Evolutionary conservation across 225 moss, liverwort and hornwort genomes (phyloP).

Genomic region (Marchantia paleacea): DNA sequence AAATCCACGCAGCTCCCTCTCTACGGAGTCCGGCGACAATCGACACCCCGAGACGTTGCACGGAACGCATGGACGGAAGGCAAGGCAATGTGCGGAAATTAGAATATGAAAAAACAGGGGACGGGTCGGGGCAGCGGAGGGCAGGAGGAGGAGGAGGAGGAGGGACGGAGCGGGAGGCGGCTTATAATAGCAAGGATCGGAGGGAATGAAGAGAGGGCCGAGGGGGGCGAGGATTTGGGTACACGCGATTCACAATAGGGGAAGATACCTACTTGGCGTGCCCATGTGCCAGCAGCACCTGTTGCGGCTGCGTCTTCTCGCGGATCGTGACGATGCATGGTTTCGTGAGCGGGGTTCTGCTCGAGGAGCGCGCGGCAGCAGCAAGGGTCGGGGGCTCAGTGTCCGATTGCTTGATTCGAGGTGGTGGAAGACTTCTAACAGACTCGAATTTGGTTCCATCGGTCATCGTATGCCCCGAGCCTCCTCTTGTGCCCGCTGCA

Average conservation of each 20-base stretch:
- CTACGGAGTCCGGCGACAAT: too few species aligned
- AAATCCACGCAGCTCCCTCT: not conserved
- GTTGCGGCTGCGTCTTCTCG: conserved; percentile 2
- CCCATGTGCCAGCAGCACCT: conserved; percentile 15
- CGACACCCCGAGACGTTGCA: too few species aligned
- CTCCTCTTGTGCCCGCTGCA: not conserved
- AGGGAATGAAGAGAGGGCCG: not conserved
- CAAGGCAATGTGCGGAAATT: not conserved
- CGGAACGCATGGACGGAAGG: not conserved
- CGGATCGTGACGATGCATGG: conserved; percentile 9
- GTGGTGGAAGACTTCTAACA: not conserved
- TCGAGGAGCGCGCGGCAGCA: not conserved
- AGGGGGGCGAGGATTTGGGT: not conserved
- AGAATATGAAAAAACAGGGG: not conserved
- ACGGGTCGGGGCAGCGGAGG: not conserved
- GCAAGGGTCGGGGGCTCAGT: conserved; percentile 3
- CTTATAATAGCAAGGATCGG: not conserved
- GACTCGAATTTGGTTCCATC: not conserved
- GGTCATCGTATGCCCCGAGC: not conserved
- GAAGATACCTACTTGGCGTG: not conserved
- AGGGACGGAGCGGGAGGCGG: not conserved
- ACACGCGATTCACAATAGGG: conserved; percentile 7
- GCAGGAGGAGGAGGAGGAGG: not conserved
- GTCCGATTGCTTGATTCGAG: not conserved
- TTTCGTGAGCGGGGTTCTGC: not conserved